phyloP scores from a whole-genome alignment of 1,139 yeast genomes.

The Kodamaea suecica region DNA sequence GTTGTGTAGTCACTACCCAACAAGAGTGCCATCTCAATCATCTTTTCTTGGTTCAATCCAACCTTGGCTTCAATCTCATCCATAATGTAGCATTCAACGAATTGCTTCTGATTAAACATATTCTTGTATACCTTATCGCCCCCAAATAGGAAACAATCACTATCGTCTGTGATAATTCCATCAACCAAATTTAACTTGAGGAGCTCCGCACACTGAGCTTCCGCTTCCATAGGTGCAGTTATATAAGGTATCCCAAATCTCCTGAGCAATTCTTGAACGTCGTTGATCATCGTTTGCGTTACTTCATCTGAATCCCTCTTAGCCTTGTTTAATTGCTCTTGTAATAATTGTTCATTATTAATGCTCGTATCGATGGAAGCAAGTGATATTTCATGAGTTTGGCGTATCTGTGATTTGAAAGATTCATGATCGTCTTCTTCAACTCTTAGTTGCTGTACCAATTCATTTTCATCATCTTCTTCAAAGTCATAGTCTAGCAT shows the following conservation, averaged over 20 bases:
- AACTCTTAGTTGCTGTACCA: constrained; percentile 56
- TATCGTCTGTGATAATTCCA: constrained; percentile 95
- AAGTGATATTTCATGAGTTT: constrained; percentile 19
- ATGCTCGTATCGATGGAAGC: constrained; percentile 29
- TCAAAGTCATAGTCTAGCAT: constrained; percentile 61
- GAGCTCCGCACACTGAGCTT: constrained; percentile 92
- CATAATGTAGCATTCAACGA: constrained; percentile 78
- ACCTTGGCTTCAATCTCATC: constrained; percentile 59
- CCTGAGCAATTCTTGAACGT: constrained; percentile 81
- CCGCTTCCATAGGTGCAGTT: constrained; percentile 98
- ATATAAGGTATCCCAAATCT: constrained; percentile 91
- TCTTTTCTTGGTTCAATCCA: constrained; percentile 58
- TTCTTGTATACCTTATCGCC: constrained; percentile 83
- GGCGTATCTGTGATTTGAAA: constrained; percentile 51
- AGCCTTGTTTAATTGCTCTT: constrained; percentile 61
- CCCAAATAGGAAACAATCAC: constrained; percentile 94
- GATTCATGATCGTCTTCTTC: constrained; percentile 73
- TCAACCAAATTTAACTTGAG: constrained; percentile 69
- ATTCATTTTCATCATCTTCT: constrained; percentile 71
- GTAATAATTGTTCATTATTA: constrained; percentile 53
- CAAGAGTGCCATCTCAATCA: constrained; percentile 77
- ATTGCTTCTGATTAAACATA: constrained; percentile 91
- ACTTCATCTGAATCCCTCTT: constrained; percentile 91
- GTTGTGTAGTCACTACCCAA: constrained; percentile 94
- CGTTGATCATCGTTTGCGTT: constrained; percentile 78